Evolutionary conservation across 2,329 filamentous ascomycete genomes (phyloP).

Genomic region (Verticillium klebahnii): DNA sequence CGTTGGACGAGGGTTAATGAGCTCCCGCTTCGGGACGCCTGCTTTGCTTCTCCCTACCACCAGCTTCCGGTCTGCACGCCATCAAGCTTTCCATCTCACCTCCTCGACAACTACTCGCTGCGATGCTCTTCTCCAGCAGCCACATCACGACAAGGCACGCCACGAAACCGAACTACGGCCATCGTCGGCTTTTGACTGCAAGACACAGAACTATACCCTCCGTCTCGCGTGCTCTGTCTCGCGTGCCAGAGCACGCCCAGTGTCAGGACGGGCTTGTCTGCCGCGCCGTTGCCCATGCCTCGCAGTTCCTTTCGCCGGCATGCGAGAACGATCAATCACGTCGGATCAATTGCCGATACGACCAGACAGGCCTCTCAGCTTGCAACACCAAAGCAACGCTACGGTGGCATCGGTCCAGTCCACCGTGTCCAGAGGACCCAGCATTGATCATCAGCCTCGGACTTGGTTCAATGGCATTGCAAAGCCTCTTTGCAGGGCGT

Average conservation of each 20-base stretch:
- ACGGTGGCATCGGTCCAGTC: conserved; percentile 5
- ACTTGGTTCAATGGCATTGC: neutral
- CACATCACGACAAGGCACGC: neutral
- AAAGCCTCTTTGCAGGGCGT: neutral
- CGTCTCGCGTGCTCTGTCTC: too few relatives aligned
- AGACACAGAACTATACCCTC: too few relatives aligned
- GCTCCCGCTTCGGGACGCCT: neutral
- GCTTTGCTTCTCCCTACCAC: neutral
- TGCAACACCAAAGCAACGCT: neutral
- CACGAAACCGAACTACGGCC: too few relatives aligned
- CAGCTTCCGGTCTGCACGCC: neutral
- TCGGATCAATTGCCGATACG: neutral
- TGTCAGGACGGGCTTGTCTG: neutral
- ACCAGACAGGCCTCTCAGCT: neutral
- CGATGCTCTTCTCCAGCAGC: neutral
- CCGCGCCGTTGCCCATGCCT: neutral
- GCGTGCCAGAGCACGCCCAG: neutral
- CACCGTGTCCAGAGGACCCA: neutral
- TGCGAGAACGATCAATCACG: neutral
- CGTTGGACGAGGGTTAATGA: neutral
- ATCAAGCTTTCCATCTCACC: neutral
- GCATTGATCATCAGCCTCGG: neutral
- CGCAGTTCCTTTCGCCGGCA: neutral
- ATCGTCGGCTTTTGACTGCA: too few relatives aligned
- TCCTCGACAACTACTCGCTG: neutral